These are phyloP conservation scores for Collariella sp. DNA, from an alignment of 495 filamentous ascomycete species.

Conservation along the genomic window DNA sequence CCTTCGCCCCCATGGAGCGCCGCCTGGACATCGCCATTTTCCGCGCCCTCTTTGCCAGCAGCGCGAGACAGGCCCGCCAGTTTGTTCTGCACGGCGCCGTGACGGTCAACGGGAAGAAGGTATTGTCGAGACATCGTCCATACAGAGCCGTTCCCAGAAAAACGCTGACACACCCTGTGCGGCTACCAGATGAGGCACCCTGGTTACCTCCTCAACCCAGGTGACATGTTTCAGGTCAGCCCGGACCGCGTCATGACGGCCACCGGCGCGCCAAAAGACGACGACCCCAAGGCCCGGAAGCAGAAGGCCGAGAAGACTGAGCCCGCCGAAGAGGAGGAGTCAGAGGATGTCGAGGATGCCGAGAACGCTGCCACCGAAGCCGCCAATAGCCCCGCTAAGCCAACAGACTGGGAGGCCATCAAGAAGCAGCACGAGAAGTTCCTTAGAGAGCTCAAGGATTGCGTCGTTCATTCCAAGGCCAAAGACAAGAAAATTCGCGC, in stretches of 20 bases:
- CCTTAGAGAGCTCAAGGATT: conserved; percentile 16
- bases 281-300: conserved; percentile 1
- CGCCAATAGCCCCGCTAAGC: conserved; percentile 19
- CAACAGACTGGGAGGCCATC: conserved; percentile 22
- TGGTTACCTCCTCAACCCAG: conserved; percentile 91
- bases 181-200: conserved; percentile 74
- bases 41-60: conserved; percentile 87
- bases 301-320: conserved; percentile 14
- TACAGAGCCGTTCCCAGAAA: neutral
- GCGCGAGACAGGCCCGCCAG: conserved; percentile 86
- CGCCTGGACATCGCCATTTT: conserved; percentile 87
- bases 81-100: conserved; percentile 89
- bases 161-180: neutral
- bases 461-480: conserved; percentile 16
- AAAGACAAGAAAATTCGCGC: conserved; percentile 15
- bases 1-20: conserved; percentile 81
- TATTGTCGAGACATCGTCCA: conserved; percentile 31
- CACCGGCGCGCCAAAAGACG: conserved; percentile 61
- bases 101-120: conserved; percentile 93
- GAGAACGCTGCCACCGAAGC: conserved; percentile 18
- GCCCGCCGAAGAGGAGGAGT: conserved; percentile 20
- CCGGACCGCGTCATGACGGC: conserved; percentile 77
- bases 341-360: conserved; percentile 22
- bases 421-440: conserved; percentile 19
- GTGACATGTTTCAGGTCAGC: conserved; percentile 95